Evolutionary conservation across 192 early-diverging fungal genomes (phyloP).

Genomic region (Backusella tuberculispora): DNA sequence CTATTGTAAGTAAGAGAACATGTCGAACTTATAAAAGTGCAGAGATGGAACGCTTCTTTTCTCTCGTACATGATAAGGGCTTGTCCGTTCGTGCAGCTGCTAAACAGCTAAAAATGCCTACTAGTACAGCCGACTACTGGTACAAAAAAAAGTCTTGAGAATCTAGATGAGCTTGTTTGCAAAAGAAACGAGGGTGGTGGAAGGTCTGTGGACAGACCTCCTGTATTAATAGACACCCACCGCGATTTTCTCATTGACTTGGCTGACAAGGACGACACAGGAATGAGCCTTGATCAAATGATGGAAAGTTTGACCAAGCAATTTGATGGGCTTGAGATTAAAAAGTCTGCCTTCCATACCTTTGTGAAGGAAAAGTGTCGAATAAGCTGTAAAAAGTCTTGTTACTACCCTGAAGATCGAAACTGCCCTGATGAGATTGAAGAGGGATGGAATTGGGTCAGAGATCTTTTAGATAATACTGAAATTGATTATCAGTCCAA

Average conservation of each 20-base stretch:
- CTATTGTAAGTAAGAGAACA: too few relatives aligned
- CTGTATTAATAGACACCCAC: background rate
- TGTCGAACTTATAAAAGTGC: too few relatives aligned
- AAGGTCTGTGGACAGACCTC: background rate
- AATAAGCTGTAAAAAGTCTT: slow-evolving; percentile 3
- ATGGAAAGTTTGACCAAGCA: background rate
- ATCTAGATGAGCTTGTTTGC: too few relatives aligned
- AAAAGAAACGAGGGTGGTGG: background rate
- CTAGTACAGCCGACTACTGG: too few relatives aligned
- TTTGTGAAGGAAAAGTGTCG: slow-evolving; percentile 8
- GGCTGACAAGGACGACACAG: background rate
- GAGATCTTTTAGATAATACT: background rate
- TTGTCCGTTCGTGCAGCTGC: too few relatives aligned
- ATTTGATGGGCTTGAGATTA: background rate
- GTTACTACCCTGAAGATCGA: background rate
- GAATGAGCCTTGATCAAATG: slow-evolving; percentile 12
- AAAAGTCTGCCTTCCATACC: slow-evolving; percentile 9
- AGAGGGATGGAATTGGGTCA: slow-evolving; percentile 15
- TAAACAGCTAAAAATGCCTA: too few relatives aligned
- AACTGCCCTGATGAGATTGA: slow-evolving; percentile 20
- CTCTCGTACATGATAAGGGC: too few relatives aligned
- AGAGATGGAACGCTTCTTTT: too few relatives aligned
- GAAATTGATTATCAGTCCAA: slow-evolving; percentile 23
- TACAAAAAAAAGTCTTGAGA: too few relatives aligned
- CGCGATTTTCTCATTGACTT: background rate